Evolutionary conservation across 805 yeast species (phyloP), one percentile per base, ranked within the genome.

Genomic region (Lipomyces chichibuensis): DNA sequence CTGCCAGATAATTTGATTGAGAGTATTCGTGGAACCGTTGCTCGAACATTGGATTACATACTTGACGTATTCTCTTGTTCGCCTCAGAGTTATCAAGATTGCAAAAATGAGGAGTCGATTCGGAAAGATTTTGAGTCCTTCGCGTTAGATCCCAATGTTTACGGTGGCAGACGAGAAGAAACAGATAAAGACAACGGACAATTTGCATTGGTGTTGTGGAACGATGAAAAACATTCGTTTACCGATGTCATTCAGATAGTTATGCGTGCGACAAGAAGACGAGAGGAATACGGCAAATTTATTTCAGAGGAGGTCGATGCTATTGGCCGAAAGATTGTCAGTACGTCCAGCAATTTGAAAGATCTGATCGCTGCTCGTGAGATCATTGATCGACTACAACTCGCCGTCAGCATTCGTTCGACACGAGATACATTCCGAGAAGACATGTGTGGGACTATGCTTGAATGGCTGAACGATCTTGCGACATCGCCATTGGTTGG

Each of bases 161-260:
- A 89, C 71, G 81, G 80, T 1, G 82, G 76, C 1, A 43, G n/a
- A 17, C 49, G 20, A 17, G 75, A 74, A 2, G 86, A 51, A 6
- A 23, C 25, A 23, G 70, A 69, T 35, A 43, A 49, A 29, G 60
- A 62, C 52, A 63, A 67, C 54, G 70, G 62, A 37, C 65, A 67
- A 37, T 69, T 46, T 49, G 69, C 71, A 6, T 53, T 92, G 35
- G 77, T 87, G 39, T 78, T 90, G 2, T 91, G 91, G 82, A 91
- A 92, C 72, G 97, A 92, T 74, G 95, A 89, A 72, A 82, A 85
- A 46, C 87, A 89, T 65, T 94, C 92, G 64, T 87, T 84, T 71
- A 80, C 86, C 64, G 96, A 92, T 74, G 92, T 93, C 0, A 84
- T 87, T 2, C 87, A 86, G 62, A 77, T 90, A 49, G 85, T 92